phyloP scores from a whole-genome alignment of 169 alveolate species.

The Cryptosporidium felis region DNA sequence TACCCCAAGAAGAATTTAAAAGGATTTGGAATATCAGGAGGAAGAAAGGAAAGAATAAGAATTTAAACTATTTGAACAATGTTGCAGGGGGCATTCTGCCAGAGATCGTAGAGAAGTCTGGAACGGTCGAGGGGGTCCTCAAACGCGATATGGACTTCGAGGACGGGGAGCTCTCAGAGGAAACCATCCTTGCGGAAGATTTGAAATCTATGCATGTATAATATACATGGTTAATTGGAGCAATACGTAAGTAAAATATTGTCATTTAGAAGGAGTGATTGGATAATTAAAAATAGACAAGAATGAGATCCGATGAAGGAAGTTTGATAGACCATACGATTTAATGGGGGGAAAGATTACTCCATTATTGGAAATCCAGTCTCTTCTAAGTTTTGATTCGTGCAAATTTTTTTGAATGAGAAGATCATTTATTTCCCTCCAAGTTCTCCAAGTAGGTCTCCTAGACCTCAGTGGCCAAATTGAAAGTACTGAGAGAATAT shows the following conservation, averaged over 20 bases:
- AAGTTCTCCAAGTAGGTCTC: neutral
- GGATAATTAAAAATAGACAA: neutral
- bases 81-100: no score
- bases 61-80: neutral
- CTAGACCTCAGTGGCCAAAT: conserved; percentile 57
- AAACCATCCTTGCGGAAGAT: conserved; percentile 34
- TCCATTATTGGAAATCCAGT: conserved; percentile 34
- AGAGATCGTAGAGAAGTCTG: neutral
- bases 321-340: conserved; percentile 16
- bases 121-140: neutral
- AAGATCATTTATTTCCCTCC: conserved; percentile 43
- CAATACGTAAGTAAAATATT: neutral
- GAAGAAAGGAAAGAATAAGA: neutral
- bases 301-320: conserved; percentile 24
- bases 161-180: conserved; percentile 55
- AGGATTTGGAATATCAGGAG: conserved; percentile 30
- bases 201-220: neutral
- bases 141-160: no score
- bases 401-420: neutral
- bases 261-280: neutral
- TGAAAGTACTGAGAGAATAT: conserved; percentile 13
- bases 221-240: neutral
- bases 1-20: conserved; percentile 23
- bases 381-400: conserved; percentile 34
- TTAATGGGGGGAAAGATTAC: conserved; percentile 18